Conservation (phyloP, 202 grass and related monocot species). For the Carex arenaria region DNA sequence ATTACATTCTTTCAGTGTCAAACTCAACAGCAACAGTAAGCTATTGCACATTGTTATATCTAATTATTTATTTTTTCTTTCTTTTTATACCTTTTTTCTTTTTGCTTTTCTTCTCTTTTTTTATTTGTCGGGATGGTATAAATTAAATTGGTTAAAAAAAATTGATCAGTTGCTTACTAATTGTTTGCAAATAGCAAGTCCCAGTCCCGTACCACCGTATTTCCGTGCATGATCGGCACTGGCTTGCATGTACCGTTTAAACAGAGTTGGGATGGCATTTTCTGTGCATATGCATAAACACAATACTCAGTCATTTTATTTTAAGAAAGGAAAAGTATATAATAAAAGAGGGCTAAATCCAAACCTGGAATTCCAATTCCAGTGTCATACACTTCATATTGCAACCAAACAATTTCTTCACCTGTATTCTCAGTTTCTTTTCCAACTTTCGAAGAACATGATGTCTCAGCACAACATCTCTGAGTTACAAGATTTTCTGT, state of each 20-base stretch:
- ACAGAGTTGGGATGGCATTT: slow-evolving; percentile 72
- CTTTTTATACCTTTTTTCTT: neutral
- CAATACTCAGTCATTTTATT: slow-evolving; percentile 2
- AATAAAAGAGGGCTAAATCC: slow-evolving; percentile 3
- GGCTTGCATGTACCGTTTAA: slow-evolving; percentile 94
- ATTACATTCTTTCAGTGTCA: neutral
- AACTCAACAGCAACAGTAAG: neutral
- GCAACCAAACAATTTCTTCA: slow-evolving; percentile 71
- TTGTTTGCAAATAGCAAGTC: slow-evolving; percentile 97
- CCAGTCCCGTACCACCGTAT: slow-evolving; percentile 89
- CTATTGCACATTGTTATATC: neutral
- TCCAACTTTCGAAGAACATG: slow-evolving; percentile 34
- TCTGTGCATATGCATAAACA: slow-evolving; percentile 47
- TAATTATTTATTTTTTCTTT: neutral
- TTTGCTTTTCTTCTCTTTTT: neutral
- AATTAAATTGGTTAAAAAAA: neutral
- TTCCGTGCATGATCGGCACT: slow-evolving; percentile 86
- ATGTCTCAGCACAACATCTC: slow-evolving; percentile 42
- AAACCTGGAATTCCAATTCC: slow-evolving; percentile 98
- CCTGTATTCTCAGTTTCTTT: slow-evolving; percentile 34
- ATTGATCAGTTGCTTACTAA: slow-evolving; percentile 38
- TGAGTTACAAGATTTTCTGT: slow-evolving; percentile 16
- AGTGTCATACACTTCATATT: slow-evolving; percentile 79
- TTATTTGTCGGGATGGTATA: neutral
- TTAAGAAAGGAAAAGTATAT: neutral